These are phyloP conservation scores for Tulasnella sp. DNA, from an alignment of 768 basidiomycete genomes.

Conservation along the genomic window DNA sequence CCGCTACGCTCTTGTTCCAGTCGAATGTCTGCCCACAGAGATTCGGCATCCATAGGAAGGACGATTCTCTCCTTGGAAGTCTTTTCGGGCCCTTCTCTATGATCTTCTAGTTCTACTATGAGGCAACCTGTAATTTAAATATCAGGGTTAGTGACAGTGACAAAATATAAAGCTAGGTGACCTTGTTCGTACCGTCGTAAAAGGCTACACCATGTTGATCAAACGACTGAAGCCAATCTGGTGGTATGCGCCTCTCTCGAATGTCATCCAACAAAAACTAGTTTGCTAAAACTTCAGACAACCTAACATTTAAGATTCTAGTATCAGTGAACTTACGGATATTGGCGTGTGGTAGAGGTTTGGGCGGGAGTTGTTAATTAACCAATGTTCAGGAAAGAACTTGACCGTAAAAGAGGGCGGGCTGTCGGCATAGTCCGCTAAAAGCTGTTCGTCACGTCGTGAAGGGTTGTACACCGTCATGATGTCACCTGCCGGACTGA, in stretches of 20 bases:
- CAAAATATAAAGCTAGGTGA: conserved; percentile 1
- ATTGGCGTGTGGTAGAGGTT: conserved; percentile 40
- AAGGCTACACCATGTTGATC: conserved; percentile 69
- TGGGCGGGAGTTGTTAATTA: conserved; percentile 56
- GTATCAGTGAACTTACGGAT: conserved; percentile 57
- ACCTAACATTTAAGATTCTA: conserved; percentile 23
- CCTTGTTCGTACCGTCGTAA: conserved; percentile 61
- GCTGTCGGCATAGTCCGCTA: conserved; percentile 12
- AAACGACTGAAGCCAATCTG: conserved; percentile 79
- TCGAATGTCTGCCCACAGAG: conserved; percentile 76
- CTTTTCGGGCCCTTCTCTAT: conserved; percentile 48
- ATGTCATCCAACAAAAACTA: conserved; percentile 82
- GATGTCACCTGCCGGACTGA: background rate
- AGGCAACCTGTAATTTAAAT: conserved; percentile 58
- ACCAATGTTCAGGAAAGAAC: conserved; percentile 76
- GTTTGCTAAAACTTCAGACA: background rate
- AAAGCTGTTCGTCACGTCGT: conserved; percentile 24
- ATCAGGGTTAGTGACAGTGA: conserved; percentile 1
- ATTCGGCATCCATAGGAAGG: conserved; percentile 72
- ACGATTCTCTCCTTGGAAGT: conserved; percentile 61
- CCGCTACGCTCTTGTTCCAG: conserved; percentile 54
- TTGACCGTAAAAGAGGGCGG: conserved; percentile 77
- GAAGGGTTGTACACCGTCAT: conserved; percentile 30
- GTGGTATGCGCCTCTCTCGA: conserved; percentile 75
- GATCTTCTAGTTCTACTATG: conserved; percentile 79